A percentile compares a stretch with the other conserved stretches of the same genome.
Evolutionary conservation across 139 green algal species (phyloP).

Genomic region (Micractinium conductrix): DNA sequence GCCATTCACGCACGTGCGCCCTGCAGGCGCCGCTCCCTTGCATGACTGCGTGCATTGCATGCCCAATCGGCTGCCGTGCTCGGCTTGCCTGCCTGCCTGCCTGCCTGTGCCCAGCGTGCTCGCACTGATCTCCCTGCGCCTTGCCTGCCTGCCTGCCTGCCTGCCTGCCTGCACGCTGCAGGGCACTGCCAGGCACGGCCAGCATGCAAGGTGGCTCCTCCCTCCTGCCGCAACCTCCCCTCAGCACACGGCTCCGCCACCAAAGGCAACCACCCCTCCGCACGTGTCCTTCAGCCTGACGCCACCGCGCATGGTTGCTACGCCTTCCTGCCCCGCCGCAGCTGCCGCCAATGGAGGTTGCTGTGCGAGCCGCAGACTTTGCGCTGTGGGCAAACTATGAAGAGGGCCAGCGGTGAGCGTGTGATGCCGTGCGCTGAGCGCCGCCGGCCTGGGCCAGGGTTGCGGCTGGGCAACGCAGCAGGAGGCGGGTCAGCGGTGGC

Average conservation of each 20-base stretch:
- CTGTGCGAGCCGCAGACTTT: background rate
- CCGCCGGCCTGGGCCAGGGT: background rate
- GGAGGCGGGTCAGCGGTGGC: too few species aligned
- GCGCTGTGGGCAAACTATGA: constrained; percentile 5
- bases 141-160: background rate
- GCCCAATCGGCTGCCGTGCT: background rate
- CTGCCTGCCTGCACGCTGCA: background rate
- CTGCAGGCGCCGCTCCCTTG: background rate
- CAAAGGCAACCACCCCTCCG: too few species aligned
- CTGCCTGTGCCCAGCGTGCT: background rate
- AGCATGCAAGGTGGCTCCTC: too few species aligned
- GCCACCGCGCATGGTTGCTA: too few species aligned
- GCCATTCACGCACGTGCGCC: background rate
- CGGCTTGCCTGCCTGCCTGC: background rate
- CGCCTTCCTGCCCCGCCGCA: too few species aligned
- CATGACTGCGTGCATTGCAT: background rate
- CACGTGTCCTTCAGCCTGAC: too few species aligned
- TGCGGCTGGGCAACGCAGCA: background rate
- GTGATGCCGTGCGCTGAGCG: background rate
- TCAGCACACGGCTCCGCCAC: too few species aligned
- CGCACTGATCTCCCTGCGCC: background rate
- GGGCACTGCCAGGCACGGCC: too few species aligned
- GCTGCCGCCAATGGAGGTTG: background rate
- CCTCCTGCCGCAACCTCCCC: too few species aligned
- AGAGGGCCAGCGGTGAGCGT: background rate